Percentiles rank a stretch among this genome's conserved stretches.
Evolutionary conservation across 2,329 filamentous ascomycete genomes (phyloP).

Genomic region (Aspergillus ochraceus): DNA sequence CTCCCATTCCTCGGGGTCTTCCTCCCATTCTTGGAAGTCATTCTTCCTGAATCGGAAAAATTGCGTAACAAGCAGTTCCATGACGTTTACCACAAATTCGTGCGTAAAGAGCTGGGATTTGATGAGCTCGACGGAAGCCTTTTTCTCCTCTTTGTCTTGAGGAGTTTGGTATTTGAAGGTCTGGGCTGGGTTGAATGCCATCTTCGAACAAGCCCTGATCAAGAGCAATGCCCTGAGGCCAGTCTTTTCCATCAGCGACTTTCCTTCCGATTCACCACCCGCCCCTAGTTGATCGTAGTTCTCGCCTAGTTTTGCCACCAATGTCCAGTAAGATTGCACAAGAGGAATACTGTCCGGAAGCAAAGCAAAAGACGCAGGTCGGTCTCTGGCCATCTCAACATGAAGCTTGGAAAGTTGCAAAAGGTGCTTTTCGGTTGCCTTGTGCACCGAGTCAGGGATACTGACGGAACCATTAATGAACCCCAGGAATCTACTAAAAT

Average conservation of each 20-base stretch:
- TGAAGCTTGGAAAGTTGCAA: conserved; percentile 91
- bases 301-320: conserved; percentile 75
- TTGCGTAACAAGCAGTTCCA: conserved; percentile 79
- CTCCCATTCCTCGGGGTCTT: conserved; percentile 95
- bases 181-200: conserved; percentile 77
- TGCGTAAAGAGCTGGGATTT: conserved; percentile 74
- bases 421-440: conserved; percentile 77
- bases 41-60: conserved; percentile 84
- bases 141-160: conserved; percentile 74
- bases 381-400: conserved; percentile 75
- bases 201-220: conserved; percentile 77
- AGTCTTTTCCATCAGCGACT: conserved; percentile 71
- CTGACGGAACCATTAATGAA: conserved; percentile 61
- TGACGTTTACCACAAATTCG: conserved; percentile 75
- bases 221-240: conserved; percentile 81
- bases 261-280: conserved; percentile 50
- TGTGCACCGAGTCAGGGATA: conserved; percentile 54
- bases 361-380: conserved; percentile 79
- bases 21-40: conserved; percentile 89
- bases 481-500: conserved; percentile 74
- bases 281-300: conserved; percentile 52
- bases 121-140: conserved; percentile 66
- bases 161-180: conserved; percentile 80
- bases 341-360: conserved; percentile 78
- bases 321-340: conserved; percentile 79